phyloP scores from a whole-genome alignment of 768 basidiomycete species.

The Flagelloscypha sp. region DNA sequence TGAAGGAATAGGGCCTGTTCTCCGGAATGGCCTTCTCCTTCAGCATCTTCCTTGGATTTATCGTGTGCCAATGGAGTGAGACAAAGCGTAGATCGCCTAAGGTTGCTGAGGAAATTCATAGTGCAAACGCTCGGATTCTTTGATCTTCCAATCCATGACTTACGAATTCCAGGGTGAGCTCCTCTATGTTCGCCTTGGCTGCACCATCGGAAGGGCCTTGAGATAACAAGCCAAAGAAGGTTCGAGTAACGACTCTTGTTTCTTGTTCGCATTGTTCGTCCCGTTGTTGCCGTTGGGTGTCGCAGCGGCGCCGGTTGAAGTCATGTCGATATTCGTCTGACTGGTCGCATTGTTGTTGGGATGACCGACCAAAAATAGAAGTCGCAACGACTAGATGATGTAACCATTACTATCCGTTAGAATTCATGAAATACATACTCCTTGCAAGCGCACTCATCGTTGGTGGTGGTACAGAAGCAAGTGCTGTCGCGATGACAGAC shows the following conservation, averaged over 20 bases:
- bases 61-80: conserved; percentile 48
- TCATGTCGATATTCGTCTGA: too few relatives aligned
- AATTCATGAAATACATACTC: too few relatives aligned
- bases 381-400: too few relatives aligned
- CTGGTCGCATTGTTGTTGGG: too few relatives aligned
- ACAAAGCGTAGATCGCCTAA: conserved; percentile 82
- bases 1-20: conserved; percentile 63
- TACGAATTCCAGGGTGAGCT: conserved; percentile 68
- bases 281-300: too few relatives aligned
- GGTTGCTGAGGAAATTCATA: conserved; percentile 86
- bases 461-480: too few relatives aligned
- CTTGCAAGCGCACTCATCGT: too few relatives aligned
- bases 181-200: conserved; percentile 57
- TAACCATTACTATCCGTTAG: too few relatives aligned
- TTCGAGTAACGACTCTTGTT: conserved; percentile 80
- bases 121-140: conserved; percentile 69
- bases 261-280: conserved; percentile 46
- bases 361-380: too few relatives aligned
- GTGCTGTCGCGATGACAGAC: too few relatives aligned
- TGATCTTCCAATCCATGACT: conserved; percentile 77
- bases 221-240: conserved; percentile 75
- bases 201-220: conserved; percentile 52
- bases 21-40: conserved; percentile 32
- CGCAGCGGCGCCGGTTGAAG: too few relatives aligned
- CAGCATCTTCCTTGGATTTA: conserved; percentile 35